These are phyloP conservation scores for Geotrichum phurueaensis DNA, from an alignment of 1,139 yeast species.

Conservation along the genomic window DNA sequence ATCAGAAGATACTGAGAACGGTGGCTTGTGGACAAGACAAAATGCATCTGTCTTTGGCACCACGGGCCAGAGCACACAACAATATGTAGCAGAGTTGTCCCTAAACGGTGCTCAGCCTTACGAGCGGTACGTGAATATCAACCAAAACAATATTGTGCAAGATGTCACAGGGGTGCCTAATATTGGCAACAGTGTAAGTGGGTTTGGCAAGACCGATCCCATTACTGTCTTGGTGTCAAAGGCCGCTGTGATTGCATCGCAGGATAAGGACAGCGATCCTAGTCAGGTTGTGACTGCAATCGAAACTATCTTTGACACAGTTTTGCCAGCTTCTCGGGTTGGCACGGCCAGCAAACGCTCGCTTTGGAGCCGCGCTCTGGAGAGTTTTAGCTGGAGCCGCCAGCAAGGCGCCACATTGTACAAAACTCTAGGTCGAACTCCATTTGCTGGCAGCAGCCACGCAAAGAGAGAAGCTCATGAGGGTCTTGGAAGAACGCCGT, in stretches of 20 bases:
- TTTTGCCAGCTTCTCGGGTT: slow-evolving; percentile 7
- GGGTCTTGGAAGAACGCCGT: background rate
- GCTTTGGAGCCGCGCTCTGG: background rate
- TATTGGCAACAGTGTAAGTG: slow-evolving; percentile 4
- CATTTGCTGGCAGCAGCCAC: background rate
- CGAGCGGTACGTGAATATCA: slow-evolving; percentile 13
- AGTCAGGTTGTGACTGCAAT: slow-evolving; percentile 9
- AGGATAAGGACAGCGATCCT: background rate
- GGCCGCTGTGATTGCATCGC: slow-evolving; percentile 13
- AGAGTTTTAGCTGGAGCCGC: background rate
- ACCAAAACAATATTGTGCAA: background rate
- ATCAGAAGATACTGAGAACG: slow-evolving; percentile 8
- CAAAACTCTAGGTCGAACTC: background rate
- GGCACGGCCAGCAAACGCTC: background rate
- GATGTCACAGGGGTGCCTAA: slow-evolving; percentile 12
- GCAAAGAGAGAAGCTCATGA: background rate
- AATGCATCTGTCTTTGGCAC: slow-evolving; percentile 9
- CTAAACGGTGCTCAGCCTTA: slow-evolving; percentile 5
- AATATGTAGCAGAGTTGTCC: slow-evolving; percentile 11
- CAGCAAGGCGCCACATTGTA: background rate
- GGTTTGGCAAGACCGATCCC: slow-evolving; percentile 11
- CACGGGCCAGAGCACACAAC: background rate
- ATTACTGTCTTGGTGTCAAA: slow-evolving; percentile 15
- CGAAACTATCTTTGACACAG: slow-evolving; percentile 7
- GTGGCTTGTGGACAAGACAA: slow-evolving; percentile 19